Percentiles rank a stretch among this genome's conserved stretches.
Evolutionary conservation across 257 asterid species (phyloP).

Genomic region (Solanum habrochaites): DNA sequence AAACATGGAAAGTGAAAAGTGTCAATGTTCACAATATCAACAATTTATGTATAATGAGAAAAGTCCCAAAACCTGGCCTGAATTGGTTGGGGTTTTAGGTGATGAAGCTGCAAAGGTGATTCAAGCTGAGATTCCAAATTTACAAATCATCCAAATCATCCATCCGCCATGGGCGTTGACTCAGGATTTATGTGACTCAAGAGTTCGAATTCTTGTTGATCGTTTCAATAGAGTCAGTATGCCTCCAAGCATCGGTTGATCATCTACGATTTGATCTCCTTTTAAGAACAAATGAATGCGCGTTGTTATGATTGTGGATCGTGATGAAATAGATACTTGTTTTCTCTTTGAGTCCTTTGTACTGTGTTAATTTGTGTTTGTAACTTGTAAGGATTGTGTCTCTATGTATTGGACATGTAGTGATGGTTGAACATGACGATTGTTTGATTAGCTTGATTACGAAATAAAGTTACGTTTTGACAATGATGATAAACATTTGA

Average conservation of each 20-base stretch:
- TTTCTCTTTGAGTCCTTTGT: not conserved
- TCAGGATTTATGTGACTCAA: not conserved
- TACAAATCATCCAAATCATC: not conserved
- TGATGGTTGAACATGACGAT: not conserved
- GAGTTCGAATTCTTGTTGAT: slow-evolving; percentile 6
- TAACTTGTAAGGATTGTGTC: not conserved
- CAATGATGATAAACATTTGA: not conserved
- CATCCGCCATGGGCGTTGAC: not conserved
- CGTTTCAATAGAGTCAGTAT: not conserved
- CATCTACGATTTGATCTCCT: not conserved
- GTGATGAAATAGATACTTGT: not conserved
- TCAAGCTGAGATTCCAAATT: not conserved
- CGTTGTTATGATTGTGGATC: not conserved
- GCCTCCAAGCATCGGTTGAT: slow-evolving; percentile 1
- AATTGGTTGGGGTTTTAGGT: not conserved
- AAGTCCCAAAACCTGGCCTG: slow-evolving; percentile 2
- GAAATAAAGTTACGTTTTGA: not conserved
- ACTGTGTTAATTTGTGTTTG: not conserved
- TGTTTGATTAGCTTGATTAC: not conserved
- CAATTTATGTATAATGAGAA: not conserved
- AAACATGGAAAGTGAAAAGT: not conserved
- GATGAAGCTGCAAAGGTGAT: not conserved
- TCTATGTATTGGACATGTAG: not conserved
- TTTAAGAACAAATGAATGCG: not conserved
- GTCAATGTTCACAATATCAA: not conserved